A percentile compares a stretch with the other conserved stretches of the same genome.
Evolutionary conservation across 495 filamentous ascomycete genomes (phyloP).

Genomic region (Neurospora intermedia): DNA sequence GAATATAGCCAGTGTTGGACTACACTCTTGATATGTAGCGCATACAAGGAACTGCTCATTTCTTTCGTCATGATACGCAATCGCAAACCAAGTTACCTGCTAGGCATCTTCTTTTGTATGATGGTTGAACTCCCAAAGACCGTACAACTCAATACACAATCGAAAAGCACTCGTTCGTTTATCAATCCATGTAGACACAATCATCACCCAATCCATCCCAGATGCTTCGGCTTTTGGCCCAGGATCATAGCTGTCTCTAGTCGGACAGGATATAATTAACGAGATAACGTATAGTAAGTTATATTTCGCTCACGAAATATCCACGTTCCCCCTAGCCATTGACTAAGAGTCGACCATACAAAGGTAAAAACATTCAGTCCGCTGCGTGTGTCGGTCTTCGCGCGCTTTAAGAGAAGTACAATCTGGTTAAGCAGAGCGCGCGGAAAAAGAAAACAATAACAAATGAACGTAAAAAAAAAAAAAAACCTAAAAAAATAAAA

Average conservation of each 20-base stretch:
- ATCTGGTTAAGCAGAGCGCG: not conserved
- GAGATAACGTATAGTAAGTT: not conserved
- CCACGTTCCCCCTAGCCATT: not conserved
- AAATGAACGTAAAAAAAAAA: not conserved
- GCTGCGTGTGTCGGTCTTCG: not conserved
- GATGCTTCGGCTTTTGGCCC: not conserved
- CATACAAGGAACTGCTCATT: not conserved
- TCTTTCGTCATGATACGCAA: not conserved
- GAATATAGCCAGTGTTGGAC: not conserved
- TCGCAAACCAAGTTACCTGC: not conserved
- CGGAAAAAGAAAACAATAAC: not conserved
- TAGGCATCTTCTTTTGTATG: not conserved
- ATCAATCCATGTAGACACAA: not conserved
- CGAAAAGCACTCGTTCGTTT: not conserved
- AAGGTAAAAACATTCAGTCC: not conserved
- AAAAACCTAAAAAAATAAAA: not conserved
- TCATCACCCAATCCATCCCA: not conserved
- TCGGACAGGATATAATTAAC: not conserved
- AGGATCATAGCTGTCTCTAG: not conserved
- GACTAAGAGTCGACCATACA: not conserved
- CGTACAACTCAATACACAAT: not conserved
- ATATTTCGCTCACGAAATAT: not conserved
- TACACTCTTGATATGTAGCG: not conserved
- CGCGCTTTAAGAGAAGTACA: not conserved
- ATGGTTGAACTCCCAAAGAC: not conserved